These are phyloP conservation scores for Aspergillus quadrilineatus DNA, from an alignment of 2,329 filamentous ascomycete genomes.

Conservation along the genomic window DNA sequence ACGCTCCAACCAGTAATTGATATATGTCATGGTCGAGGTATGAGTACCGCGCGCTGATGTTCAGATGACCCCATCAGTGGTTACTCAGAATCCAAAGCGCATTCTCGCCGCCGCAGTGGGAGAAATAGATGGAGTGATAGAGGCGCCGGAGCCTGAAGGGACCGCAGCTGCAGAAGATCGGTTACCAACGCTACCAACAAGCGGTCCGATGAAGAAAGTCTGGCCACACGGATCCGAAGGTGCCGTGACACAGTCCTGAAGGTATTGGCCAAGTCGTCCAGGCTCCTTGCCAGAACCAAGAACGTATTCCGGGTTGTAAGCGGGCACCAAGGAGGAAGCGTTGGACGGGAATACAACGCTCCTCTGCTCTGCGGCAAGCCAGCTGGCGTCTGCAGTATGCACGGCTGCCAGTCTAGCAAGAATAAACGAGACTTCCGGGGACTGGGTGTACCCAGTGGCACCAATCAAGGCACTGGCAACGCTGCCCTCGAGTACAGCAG, in stretches of 20 bases:
- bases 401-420: constrained; percentile 29
- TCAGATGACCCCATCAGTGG: background rate
- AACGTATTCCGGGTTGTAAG: constrained; percentile 25
- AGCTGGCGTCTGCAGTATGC: constrained; percentile 25
- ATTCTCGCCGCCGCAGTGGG: constrained; percentile 5
- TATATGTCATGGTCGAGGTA: background rate
- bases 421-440: constrained; percentile 32
- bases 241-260: constrained; percentile 24
- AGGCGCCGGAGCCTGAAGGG: background rate
- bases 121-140: constrained; percentile 3
- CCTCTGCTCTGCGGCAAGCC: constrained; percentile 21
- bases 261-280: constrained; percentile 26
- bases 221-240: constrained; percentile 25
- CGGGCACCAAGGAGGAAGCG: constrained; percentile 22
- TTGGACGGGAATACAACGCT: constrained; percentile 22
- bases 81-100: background rate
- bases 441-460: constrained; percentile 28
- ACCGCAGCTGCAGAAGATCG: constrained; percentile 7
- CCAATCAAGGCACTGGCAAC: constrained; percentile 28
- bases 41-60: too few relatives aligned
- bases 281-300: constrained; percentile 21
- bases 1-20: background rate
- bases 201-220: constrained; percentile 23
- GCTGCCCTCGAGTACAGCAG: constrained; percentile 23
- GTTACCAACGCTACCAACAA: constrained; percentile 22